A percentile compares a stretch with the other conserved stretches of the same genome.
Evolutionary conservation across 2,329 filamentous ascomycete genomes (phyloP).

Genomic region (Colletotrichum sp.): DNA sequence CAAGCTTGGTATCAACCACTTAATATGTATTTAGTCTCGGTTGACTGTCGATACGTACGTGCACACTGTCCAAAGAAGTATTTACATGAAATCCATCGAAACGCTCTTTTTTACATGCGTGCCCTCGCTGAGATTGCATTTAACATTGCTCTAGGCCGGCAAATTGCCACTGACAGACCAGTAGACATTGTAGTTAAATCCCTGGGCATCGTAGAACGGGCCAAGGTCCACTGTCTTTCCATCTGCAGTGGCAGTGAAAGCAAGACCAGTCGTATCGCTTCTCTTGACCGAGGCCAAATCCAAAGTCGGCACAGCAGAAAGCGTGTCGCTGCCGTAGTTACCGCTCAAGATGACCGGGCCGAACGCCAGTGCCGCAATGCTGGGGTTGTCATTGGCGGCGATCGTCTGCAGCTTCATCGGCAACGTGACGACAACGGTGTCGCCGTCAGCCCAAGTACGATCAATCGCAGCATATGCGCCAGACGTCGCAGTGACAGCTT

Average conservation of each 20-base stretch:
- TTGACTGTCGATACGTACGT: not conserved
- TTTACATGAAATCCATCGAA: not conserved
- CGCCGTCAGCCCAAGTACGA: constrained; percentile 46
- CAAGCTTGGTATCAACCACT: not conserved
- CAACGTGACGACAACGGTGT: constrained; percentile 46
- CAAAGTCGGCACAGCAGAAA: constrained; percentile 33
- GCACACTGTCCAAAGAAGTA: not conserved
- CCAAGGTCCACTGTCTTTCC: constrained; percentile 34
- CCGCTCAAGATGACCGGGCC: constrained; percentile 51
- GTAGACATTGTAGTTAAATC: constrained; percentile 47
- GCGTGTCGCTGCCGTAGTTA: constrained; percentile 42
- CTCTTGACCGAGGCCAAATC: constrained; percentile 31
- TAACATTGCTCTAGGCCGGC: not conserved
- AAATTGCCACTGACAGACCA: constrained; percentile 29
- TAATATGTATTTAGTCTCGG: not conserved
- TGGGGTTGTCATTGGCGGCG: constrained; percentile 50
- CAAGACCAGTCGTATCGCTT: constrained; percentile 25
- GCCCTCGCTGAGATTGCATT: not conserved
- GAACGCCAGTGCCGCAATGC: constrained; percentile 49
- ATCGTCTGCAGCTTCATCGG: constrained; percentile 49
- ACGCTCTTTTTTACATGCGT: not conserved
- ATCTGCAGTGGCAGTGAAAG: constrained; percentile 36
- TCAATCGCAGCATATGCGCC: constrained; percentile 46
- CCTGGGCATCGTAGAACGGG: constrained; percentile 46
- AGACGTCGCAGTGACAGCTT: constrained; percentile 29